Base-by-base conservation (phyloP, 2,329 filamentous ascomycete genomes). In the Fusarium sp. region DNA sequence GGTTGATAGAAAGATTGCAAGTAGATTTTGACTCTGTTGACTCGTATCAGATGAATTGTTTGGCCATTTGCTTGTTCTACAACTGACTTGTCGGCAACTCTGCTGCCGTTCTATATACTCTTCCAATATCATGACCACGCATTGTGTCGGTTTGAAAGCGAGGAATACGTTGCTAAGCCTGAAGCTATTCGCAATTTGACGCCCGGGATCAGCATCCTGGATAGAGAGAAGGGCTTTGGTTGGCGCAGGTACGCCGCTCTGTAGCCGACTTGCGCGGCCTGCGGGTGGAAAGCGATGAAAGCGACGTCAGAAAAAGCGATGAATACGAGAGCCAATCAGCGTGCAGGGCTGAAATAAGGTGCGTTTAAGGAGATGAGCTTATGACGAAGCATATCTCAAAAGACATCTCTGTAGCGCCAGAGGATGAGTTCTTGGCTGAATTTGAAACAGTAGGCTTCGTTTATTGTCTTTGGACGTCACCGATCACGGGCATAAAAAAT, bases 61-160 rank as follows among this genome's bases (percentile, higher is more conserved):
- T 16, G 16, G 23, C n/a, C 8, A 34, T 16, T 40, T 9, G 9
- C 12, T 11, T 46, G 57, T 23, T 39, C 15, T 52, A 9, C 34
- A 15, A 7, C 31, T 34, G 31, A 28, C 43, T 54, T 56, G n/a
- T 50, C 46, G 7, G 15, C 18, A 3, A 43, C 36, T 40, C 5
- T 6, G 3, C 40, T 48, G 40, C 31, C 31, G 36, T 39, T 57
- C 44, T 63, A 65, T 70, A 65, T 55, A 54, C 34, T 55, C 6
- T 50, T 18, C 11, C 8, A 11, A 47, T 15, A 39, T 15, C 3
- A 11, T 53, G 53, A 28, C 56, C 64, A 65, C 67, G 65, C 62
- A 68, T 52, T 31, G 9, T 31, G 16, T 48, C 30, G 39, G 47
- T 46, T 62, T 65, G 59, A 69, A 74, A 62, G 65, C 73, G 73